Evolutionary conservation across 179 eudicot genomes (phyloP), one percentile per base, ranked within the genome.

Genomic region (Sideroxylon spinosum): DNA sequence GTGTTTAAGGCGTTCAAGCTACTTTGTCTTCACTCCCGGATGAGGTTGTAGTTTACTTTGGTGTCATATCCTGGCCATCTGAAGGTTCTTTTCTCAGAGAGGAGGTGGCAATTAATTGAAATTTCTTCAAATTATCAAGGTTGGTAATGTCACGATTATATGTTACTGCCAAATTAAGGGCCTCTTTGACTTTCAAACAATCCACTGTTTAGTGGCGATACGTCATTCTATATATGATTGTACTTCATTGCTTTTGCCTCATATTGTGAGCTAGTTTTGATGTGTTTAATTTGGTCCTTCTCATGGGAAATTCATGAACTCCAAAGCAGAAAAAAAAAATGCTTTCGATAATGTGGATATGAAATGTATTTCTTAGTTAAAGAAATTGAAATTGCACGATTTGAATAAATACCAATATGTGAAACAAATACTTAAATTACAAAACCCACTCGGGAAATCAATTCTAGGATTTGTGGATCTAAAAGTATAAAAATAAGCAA

Each of bases 91-190:
- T 93, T 76, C 37, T 85, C 97, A 60, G 97, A 93, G 78, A 89
- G 90, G 88, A 90, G 89, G 84, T 90, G 96, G 82, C 90, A 93
- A 84, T 78, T 91, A 29, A 29, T 29, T 29, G 85, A 94, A 93
- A 71, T 93, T 86, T 90, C 90, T 93, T 76, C 89, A 91, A 81
- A 91, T 90, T 74, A 93, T 93, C 80, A 88, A 90, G 97, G 97
- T 93, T 65, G 50, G 66, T 29, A 25, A 60, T 62, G 37, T 9
- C 10, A 56, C 11, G 48, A 14, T 12, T 28, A 29, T 44, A 23
- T 55, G 17, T 20, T 20, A 63, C 20, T 23, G 10, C 25, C 23
- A 61, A n/a, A 23, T 61, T 61, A 61, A n/a, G 6, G 7, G 65
- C 26, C 20, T 61, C 26, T 61, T n/a, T n/a, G 2, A 23, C 23